Base-by-base conservation (phyloP, 2,329 filamentous ascomycete genomes). In the Fusarium clavum region DNA sequence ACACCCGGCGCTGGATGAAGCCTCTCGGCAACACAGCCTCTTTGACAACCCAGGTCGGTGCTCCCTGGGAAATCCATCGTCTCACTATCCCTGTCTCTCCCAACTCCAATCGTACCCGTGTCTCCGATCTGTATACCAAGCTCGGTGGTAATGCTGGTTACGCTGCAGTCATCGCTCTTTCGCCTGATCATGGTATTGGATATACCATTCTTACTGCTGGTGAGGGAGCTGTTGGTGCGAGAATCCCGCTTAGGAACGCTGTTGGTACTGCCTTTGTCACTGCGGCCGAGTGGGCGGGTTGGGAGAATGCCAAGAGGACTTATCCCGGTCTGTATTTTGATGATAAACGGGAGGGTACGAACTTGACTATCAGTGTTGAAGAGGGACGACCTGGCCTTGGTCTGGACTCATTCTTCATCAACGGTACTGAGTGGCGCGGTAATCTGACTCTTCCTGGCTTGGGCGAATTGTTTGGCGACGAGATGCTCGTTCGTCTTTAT, bases 181-280 rank as follows among this genome's bases (percentile, higher is more conserved):
- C 71, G 1, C 70, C 70, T 0, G 70, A 73, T 8, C 71, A 73
- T 8, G 70, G 70, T 2, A 44, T 73, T 6, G 70, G 70, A 8
- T 78, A 75, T 51, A 71, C 74, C 10, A 43, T 79, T 11, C 38
- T 79, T 18, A 45, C 75, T 4, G 77, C 75, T 2, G 76, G 77
- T 0, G 30, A 53, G 0, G 68, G 67, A 0, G 73, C 76, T 3
- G 59, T 72, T 9, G 11, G 46, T 0, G 73, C 58, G 2, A 65
- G 67, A 8, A 70, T 63, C 47, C 58, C 66, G 4, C 54, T 77
- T 1, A 66, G 72, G 3, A 56, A 70, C 3, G 14, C 56, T 7
- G 40, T 73, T 6, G 72, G 69, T 4, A 68, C 64, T 5, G 46
- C 53, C 6, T 73, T 76, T 1, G 47, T 75, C 7, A 65, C 69